Percentiles rank a stretch among this genome's conserved stretches.
These are phyloP conservation scores for Yamadazyma phyllophila DNA, from an alignment of 805 yeast genomes.

Conservation along the genomic window DNA sequence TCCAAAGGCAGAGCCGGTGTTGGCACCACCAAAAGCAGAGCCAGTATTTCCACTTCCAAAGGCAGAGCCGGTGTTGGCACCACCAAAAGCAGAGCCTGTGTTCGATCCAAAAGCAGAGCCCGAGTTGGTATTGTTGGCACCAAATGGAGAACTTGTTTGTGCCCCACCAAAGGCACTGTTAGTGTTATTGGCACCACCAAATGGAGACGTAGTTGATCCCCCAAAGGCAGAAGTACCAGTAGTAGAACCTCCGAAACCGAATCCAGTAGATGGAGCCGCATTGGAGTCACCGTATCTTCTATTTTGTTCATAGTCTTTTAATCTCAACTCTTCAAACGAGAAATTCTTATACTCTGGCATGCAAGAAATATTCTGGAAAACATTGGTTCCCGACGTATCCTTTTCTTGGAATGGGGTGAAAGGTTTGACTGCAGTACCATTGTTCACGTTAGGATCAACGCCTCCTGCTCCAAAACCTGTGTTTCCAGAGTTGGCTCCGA, in stretches of 20 bases:
- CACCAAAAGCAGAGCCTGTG: conserved; percentile 30
- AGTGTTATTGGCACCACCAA: conserved; percentile 7
- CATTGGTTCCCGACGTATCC: conserved; percentile 55
- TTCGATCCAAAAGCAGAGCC: conserved; percentile 22
- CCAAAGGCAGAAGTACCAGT: conserved; percentile 20
- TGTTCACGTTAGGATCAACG: conserved; percentile 36
- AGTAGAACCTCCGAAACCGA: conserved; percentile 28
- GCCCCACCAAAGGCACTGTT: conserved; percentile 5
- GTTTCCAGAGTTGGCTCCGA: conserved; percentile 14
- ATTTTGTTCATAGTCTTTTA: conserved; percentile 79
- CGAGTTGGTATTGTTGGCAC: conserved; percentile 25
- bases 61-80: conserved; percentile 25
- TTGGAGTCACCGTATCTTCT: conserved; percentile 55
- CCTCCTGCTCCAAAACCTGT: conserved; percentile 29
- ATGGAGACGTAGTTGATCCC: conserved; percentile 17
- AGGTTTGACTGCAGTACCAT: conserved; percentile 73
- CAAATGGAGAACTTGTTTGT: conserved; percentile 25
- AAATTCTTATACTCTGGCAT: conserved; percentile 88
- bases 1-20: conserved; percentile 13
- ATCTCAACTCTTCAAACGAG: conserved; percentile 85
- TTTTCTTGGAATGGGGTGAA: conserved; percentile 70
- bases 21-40: conserved; percentile 1
- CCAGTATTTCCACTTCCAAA: neutral
- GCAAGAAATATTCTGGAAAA: conserved; percentile 71
- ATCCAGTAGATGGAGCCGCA: conserved; percentile 16